Conservation (phyloP, 208 protist genomes). For the Porcisia hertigi region DNA sequence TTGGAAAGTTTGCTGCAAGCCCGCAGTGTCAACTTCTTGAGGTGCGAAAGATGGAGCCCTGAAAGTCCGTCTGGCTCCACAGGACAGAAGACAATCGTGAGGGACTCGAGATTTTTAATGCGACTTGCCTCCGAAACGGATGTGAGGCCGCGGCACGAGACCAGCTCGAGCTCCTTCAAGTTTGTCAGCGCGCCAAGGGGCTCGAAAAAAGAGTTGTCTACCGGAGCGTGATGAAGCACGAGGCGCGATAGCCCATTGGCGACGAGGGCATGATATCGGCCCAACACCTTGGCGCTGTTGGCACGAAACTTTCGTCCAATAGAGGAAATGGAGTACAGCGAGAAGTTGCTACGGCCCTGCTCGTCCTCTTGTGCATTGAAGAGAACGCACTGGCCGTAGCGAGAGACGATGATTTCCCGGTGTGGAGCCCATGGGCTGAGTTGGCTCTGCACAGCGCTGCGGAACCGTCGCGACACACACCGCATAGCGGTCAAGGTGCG, state of each 20-base stretch:
- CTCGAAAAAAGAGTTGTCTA: slow-evolving; percentile 76
- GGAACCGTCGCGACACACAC: slow-evolving; percentile 78
- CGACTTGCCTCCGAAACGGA: slow-evolving; percentile 52
- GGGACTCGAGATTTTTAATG: slow-evolving; percentile 49
- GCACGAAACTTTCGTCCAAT: slow-evolving; percentile 81
- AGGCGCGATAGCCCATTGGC: slow-evolving; percentile 73
- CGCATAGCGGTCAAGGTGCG: slow-evolving; percentile 80
- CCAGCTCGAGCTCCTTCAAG: slow-evolving; percentile 69
- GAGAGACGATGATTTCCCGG: slow-evolving; percentile 82
- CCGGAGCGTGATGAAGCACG: slow-evolving; percentile 66
- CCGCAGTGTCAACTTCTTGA: slow-evolving; percentile 62
- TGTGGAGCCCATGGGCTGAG: slow-evolving; percentile 63
- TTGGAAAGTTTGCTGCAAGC: slow-evolving; percentile 71
- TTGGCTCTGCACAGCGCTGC: slow-evolving; percentile 70
- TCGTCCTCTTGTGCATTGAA: slow-evolving; percentile 82
- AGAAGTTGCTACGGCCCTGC: slow-evolving; percentile 59
- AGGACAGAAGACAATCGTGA: slow-evolving; percentile 74
- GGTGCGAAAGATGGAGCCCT: slow-evolving; percentile 53
- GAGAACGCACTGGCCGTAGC: slow-evolving; percentile 74
- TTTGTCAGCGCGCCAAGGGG: slow-evolving; percentile 49
- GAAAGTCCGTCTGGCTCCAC: slow-evolving; percentile 63
- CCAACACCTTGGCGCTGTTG: slow-evolving; percentile 62
- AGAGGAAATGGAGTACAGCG: slow-evolving; percentile 68
- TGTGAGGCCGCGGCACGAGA: slow-evolving; percentile 70
- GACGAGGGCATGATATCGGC: slow-evolving; percentile 65